Conservation (phyloP, 2,329 filamentous ascomycete genomes). For the Microdochium trichocladiopsis region DNA sequence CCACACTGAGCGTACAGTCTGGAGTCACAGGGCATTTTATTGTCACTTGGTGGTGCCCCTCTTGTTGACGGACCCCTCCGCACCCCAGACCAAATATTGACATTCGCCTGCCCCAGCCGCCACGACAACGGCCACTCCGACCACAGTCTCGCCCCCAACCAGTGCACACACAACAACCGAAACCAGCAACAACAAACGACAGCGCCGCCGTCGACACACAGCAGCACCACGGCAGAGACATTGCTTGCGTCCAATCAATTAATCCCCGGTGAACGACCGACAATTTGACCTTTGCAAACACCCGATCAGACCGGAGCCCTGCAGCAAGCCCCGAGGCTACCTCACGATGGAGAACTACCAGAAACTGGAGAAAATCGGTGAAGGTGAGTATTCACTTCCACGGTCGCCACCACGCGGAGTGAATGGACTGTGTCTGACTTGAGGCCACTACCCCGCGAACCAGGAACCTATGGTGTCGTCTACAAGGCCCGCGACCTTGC, state of each 20-base stretch:
- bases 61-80: neutral
- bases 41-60: neutral
- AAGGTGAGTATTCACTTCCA: slow-evolving; percentile 52
- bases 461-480: slow-evolving; percentile 90
- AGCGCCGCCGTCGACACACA: neutral
- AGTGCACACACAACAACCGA: neutral
- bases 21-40: no score
- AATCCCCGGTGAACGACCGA: neutral
- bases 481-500: slow-evolving; percentile 88
- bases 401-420: no score
- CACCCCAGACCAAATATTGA: neutral
- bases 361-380: slow-evolving; percentile 93
- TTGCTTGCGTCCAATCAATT: neutral
- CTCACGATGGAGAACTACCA: slow-evolving; percentile 87
- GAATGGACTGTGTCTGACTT: no score
- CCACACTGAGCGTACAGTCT: no score
- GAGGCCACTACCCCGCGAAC: no score
- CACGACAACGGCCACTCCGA: neutral
- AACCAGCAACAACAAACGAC: neutral
- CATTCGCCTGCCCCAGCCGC: neutral
- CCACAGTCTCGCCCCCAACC: neutral
- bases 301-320: neutral
- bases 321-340: neutral
- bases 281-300: neutral
- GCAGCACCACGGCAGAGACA: neutral